Percentiles rank a stretch among this genome's conserved stretches.
These are phyloP conservation scores for Berberis thunbergii DNA, from an alignment of 164 flowering plant genomes.

Conservation along the genomic window DNA sequence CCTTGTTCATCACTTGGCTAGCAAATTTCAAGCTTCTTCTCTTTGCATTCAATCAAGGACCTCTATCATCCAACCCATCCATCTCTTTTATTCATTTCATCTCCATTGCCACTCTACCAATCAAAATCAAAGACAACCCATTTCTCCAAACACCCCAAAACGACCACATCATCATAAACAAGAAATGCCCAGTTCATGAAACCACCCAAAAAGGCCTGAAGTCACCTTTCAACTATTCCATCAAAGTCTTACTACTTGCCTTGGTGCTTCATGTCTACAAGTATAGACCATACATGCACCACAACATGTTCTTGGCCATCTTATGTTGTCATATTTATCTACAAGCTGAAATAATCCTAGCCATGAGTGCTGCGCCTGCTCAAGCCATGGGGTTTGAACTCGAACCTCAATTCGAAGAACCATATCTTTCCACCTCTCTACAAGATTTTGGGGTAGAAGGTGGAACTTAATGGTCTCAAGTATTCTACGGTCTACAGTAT, in stretches of 20 bases:
- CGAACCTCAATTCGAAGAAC: conserved; percentile 25
- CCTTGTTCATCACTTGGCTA: background rate
- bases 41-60: no score
- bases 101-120: no score
- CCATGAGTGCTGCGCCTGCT: conserved; percentile 11
- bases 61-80: no score
- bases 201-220: no score
- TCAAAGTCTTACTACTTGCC: background rate
- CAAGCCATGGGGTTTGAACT: conserved; percentile 25
- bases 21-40: background rate
- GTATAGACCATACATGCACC: background rate
- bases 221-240: no score
- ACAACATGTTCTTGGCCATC: background rate
- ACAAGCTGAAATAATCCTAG: conserved; percentile 22
- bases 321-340: conserved; percentile 14
- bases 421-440: conserved; percentile 28
- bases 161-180: no score
- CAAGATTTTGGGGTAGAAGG: conserved; percentile 49
- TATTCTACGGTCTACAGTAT: conserved; percentile 38
- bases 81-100: no score
- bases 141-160: no score
- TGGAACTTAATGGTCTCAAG: conserved; percentile 22
- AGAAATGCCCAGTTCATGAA: no score
- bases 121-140: no score
- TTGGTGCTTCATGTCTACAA: background rate